These are phyloP conservation scores for Coffea canephora DNA, from an alignment of 257 asterid species.

Conservation along the genomic window DNA sequence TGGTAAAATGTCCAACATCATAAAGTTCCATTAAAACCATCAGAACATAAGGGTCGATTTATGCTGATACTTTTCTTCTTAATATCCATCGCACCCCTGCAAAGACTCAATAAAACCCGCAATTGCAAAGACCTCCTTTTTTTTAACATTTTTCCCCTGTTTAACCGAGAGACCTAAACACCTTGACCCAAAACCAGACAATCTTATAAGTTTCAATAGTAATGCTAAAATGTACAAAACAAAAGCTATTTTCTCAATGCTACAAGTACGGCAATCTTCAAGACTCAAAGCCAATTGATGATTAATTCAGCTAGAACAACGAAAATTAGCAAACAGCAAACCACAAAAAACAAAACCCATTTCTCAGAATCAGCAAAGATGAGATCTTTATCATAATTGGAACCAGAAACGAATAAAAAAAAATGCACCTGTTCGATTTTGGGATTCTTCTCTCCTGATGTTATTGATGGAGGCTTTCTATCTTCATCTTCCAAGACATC, in stretches of 20 bases:
- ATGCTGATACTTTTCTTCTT: too few relatives aligned
- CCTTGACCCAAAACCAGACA: background rate
- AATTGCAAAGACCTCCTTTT: background rate
- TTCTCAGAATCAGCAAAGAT: background rate
- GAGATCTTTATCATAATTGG: background rate
- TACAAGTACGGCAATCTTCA: background rate
- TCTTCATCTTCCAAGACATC: slow-evolving; percentile 56
- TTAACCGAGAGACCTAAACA: background rate
- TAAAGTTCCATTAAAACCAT: too few relatives aligned
- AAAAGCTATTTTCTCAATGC: background rate
- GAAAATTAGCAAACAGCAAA: background rate
- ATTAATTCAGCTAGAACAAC: background rate
- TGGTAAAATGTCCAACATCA: too few relatives aligned
- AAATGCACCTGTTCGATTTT: slow-evolving; percentile 37
- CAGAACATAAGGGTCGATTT: too few relatives aligned
- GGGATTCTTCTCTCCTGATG: slow-evolving; percentile 23
- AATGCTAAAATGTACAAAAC: background rate
- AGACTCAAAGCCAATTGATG: background rate
- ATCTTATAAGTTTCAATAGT: background rate
- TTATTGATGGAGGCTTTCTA: slow-evolving; percentile 27
- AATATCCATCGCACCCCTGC: too few relatives aligned
- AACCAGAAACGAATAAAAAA: background rate
- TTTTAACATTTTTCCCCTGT: background rate
- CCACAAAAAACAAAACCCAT: background rate
- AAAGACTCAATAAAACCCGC: background rate